These are phyloP conservation scores for Sordariomycetes sp. DNA, from an alignment of 2,329 filamentous ascomycete species.

Conservation along the genomic window DNA sequence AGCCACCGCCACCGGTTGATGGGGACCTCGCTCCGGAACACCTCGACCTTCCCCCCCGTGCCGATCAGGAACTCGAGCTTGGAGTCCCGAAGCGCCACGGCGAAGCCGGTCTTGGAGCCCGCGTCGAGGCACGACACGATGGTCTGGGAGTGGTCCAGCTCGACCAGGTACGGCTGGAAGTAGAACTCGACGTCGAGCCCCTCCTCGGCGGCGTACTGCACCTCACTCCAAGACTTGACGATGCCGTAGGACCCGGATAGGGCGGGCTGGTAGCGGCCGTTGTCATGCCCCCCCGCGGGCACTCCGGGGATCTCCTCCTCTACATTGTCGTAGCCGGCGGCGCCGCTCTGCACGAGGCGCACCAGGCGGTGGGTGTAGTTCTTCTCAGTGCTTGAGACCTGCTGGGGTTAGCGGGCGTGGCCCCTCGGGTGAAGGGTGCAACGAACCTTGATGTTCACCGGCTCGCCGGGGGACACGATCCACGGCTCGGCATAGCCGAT, in stretches of 20 bases:
- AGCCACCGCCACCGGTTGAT: conserved; percentile 6
- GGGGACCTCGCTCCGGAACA: not conserved
- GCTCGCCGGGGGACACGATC: conserved; percentile 12
- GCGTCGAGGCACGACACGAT: not conserved
- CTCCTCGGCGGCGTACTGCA: not conserved
- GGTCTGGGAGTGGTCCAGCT: not conserved
- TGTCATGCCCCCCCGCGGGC: not conserved
- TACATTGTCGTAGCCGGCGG: no score
- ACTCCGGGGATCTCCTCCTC: not conserved
- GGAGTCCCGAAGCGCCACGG: not conserved
- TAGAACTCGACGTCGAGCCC: not conserved
- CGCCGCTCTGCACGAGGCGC: conserved; percentile 7
- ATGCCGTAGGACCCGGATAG: not conserved
- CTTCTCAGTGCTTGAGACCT: conserved; percentile 9
- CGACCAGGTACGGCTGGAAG: conserved; percentile 2
- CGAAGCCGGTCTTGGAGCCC: not conserved
- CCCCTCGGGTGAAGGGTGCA: not conserved
- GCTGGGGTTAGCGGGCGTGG: not conserved
- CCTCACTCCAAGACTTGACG: not conserved
- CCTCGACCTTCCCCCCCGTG: not conserved
- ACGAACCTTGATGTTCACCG: conserved; percentile 11
- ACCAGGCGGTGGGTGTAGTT: conserved; percentile 7
- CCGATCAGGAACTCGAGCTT: not conserved
- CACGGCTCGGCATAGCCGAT: conserved; percentile 13
- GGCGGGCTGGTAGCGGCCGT: not conserved